These are phyloP conservation scores for Suillus subaureus DNA, from an alignment of 768 basidiomycete genomes.

Conservation along the genomic window DNA sequence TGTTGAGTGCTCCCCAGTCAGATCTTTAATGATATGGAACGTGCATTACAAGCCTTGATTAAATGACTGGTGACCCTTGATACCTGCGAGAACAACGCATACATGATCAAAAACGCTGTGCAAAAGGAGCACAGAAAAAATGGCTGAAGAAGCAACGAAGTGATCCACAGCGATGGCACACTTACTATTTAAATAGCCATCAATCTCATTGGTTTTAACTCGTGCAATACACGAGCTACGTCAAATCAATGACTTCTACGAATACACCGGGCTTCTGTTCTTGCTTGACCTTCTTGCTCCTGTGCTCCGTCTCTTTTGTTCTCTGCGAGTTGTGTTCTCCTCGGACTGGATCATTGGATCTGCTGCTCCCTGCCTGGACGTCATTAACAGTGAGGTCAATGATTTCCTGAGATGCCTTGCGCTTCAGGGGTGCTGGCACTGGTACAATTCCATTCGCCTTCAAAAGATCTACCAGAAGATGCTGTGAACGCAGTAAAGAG, in stretches of 20 bases:
- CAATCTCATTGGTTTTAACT: background rate
- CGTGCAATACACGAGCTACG: constrained; percentile 9
- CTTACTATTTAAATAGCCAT: background rate
- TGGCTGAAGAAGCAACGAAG: background rate
- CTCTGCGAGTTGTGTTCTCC: background rate
- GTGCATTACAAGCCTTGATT: background rate
- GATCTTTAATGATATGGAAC: background rate
- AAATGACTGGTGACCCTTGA: background rate
- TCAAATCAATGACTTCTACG: constrained; percentile 35
- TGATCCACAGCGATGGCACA: background rate
- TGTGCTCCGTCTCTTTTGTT: constrained; percentile 11
- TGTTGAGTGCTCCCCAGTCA: background rate
- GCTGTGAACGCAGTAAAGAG: background rate
- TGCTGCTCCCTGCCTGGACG: constrained; percentile 17
- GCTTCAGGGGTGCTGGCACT: constrained; percentile 10
- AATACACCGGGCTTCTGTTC: constrained; percentile 19
- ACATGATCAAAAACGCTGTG: background rate
- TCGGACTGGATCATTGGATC: constrained; percentile 13
- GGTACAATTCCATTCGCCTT: constrained; percentile 31
- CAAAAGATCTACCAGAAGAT: constrained; percentile 23
- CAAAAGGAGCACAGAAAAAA: background rate
- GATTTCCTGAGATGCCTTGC: constrained; percentile 14
- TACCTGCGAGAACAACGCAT: background rate
- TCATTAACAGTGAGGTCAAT: constrained; percentile 24
- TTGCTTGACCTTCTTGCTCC: constrained; percentile 29